Evolutionary conservation across 1,284 basidiomycete species (phyloP), one percentile per base, ranked within the genome.

Genomic region (Ustilago nuda): DNA sequence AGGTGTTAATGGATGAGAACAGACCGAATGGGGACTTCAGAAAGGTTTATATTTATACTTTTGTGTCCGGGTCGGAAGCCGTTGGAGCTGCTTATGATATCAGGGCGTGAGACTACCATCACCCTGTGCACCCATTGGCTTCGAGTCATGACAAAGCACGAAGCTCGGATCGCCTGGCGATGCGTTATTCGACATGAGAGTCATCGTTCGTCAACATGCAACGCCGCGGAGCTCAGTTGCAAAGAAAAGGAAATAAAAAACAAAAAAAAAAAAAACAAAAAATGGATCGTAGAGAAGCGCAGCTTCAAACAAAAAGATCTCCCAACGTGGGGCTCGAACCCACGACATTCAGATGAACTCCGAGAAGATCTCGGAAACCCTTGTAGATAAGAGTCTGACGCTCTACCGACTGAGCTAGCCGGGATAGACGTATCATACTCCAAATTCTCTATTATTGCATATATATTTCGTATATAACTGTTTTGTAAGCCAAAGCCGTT

Each of bases 321-420:
- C 81, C 81, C 81, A 83, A 83, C 81, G 78, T 80, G 81, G 81
- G 81, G 81, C 80, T 83, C 81, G 80, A 83, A 83, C 81, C 81
- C 81, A 80, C 78, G 81, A 83, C 81, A 81, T 83, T 78, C 78
- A 80, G 81, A 83, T 83, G 3, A 56, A 72, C 54, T 51, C 74
- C 52, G 52, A 63, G 52, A 43, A 17, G 52, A 43, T 7, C 74
- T 72, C 64, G 69, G 75, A 77, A 69, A 69, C 70, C 64, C 75
- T 77, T 72, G 67, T 54, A 37, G 12, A 13, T 85, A 85, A 85
- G 82, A 84, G 83, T 85, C 82, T 81, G 80, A 82, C 82, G 81
- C 83, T 85, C 83, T 84, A 84, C 83, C 83, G 78, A 84, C 82
- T 85, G 83, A 85, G 82, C 83, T 85, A 85, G 82, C 83, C 83